Percentiles rank a stretch among this genome's conserved stretches.
Conservation (phyloP, 495 filamentous ascomycete genomes). For the Penicillium macrosclerotiorum region DNA sequence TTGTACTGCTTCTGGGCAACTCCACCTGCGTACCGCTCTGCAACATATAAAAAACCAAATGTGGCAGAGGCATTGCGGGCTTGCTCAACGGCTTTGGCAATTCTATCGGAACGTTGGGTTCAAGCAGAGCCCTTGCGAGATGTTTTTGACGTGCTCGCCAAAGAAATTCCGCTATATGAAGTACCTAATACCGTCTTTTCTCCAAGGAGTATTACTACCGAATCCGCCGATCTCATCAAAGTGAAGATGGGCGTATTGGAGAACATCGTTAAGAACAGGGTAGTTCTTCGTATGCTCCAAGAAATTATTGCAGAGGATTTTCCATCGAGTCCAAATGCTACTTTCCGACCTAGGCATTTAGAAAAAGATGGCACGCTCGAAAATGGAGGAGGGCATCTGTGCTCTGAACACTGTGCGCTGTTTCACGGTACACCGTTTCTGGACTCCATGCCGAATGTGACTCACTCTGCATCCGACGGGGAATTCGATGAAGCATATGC, state of each 20-base stretch:
- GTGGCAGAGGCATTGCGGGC: conserved; percentile 12
- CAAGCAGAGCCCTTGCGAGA: conserved; percentile 23
- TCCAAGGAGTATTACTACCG: neutral
- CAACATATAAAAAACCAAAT: conserved; percentile 5
- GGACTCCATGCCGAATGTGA: neutral
- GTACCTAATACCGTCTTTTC: neutral
- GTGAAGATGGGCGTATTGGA: conserved; percentile 5
- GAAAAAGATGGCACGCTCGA: too few species aligned
- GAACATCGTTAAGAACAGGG: conserved; percentile 14
- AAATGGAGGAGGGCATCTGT: conserved; percentile 3
- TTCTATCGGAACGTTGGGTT: conserved; percentile 20
- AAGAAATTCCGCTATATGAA: conserved; percentile 8
- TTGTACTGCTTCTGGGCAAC: conserved; percentile 26
- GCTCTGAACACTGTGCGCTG: conserved; percentile 7
- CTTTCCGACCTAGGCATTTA: too few species aligned
- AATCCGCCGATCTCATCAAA: conserved; percentile 5
- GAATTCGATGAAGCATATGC: neutral
- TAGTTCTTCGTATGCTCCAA: conserved; percentile 18
- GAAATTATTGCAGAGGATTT: conserved; percentile 20
- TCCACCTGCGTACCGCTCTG: conserved; percentile 5
- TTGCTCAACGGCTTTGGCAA: conserved; percentile 16
- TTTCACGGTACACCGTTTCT: conserved; percentile 4
- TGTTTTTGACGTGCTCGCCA: conserved; percentile 19
- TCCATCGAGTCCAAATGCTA: conserved; percentile 2
- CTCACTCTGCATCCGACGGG: neutral